Evolutionary conservation across 495 filamentous ascomycete species (phyloP), one percentile per base, ranked within the genome.

Genomic region (Aspergillus campestris): DNA sequence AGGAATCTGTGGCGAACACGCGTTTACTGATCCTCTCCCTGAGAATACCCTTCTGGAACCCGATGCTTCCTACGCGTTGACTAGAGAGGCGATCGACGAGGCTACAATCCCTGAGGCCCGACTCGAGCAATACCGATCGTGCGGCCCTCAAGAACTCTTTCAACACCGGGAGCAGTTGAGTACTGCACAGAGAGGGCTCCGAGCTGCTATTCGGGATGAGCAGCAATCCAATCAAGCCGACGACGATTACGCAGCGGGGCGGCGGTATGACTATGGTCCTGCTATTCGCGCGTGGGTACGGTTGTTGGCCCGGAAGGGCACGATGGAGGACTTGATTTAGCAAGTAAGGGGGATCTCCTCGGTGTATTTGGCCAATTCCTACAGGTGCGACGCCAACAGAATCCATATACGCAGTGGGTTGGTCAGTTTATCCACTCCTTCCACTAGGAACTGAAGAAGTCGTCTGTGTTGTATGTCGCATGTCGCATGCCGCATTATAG

Each of bases 231-330:
- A 62, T 30, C 55, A 58, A 14, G 55, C 56, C 5, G 74, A 77
- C 49, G 66, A 73, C 4, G 66, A 69, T 33, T 62, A 69, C 56
- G 73, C 70, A 10, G 64, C 64, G 13, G 61, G 67, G 32, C 62
- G 69, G 37, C 54, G 70, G 31, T 70, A 66, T 57, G 73, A 77
- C 48, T 73, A 74, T 47, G 68, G 66, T 7, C 64, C 71, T 6
- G 67, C 67, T 13, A 52, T 76, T 15, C 63, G 70, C 35, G 61
- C 52, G 6, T 75, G 73, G 64, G 49, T 70, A 38, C 64, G 62
- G 14, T 61, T 64, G 31, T 57, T 76, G 53, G 69, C 67, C 33
- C 66, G 58, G 33, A 73, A 72, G 48, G 52, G 56, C 45, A 36
- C 53, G 32, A 48, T 73, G 42, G 53, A 65, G 40, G 51, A 62